These are phyloP conservation scores for Leccinum obscurum DNA, from an alignment of 768 basidiomycete genomes.

Conservation along the genomic window DNA sequence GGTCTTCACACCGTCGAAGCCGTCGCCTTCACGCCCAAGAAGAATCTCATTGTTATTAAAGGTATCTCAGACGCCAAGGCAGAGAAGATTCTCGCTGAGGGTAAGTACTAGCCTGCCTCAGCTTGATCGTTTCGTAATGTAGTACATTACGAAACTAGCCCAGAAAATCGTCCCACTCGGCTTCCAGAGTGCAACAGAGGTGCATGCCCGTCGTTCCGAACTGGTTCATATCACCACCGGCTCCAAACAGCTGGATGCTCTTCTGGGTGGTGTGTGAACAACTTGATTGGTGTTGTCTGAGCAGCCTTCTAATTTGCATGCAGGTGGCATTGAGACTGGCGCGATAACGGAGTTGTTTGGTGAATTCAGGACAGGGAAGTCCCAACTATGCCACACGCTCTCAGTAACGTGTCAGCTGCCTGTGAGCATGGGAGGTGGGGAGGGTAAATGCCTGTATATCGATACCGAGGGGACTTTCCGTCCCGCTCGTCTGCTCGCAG, in stretches of 20 bases:
- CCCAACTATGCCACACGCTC: slow-evolving; percentile 96
- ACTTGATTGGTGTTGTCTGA: not conserved
- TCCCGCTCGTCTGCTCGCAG: slow-evolving; percentile 89
- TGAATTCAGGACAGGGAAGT: slow-evolving; percentile 98
- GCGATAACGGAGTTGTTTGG: slow-evolving; percentile 98
- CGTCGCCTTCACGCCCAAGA: slow-evolving; percentile 97
- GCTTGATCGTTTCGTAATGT: not conserved
- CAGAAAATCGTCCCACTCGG: slow-evolving; percentile 96
- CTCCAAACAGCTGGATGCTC: slow-evolving; percentile 92
- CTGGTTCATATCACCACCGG: slow-evolving; percentile 97
- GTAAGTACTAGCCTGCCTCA: slow-evolving; percentile 41
- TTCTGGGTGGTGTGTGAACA: slow-evolving; percentile 73
- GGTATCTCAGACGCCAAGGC: slow-evolving; percentile 97
- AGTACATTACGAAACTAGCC: slow-evolving; percentile 46
- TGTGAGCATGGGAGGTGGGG: slow-evolving; percentile 96
- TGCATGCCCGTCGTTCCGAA: slow-evolving; percentile 92
- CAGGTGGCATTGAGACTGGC: slow-evolving; percentile 96
- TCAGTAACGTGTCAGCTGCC: slow-evolving; percentile 98
- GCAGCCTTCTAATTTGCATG: slow-evolving; percentile 17
- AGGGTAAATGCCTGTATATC: slow-evolving; percentile 98
- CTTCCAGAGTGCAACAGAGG: slow-evolving; percentile 97
- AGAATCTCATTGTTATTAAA: slow-evolving; percentile 84
- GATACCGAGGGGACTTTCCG: slow-evolving; percentile 99
- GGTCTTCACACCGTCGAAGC: slow-evolving; percentile 94
- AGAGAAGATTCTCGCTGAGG: slow-evolving; percentile 92